Evolutionary conservation across 2,329 filamentous ascomycete genomes (phyloP).

Genomic region (Fusarium sp.): DNA sequence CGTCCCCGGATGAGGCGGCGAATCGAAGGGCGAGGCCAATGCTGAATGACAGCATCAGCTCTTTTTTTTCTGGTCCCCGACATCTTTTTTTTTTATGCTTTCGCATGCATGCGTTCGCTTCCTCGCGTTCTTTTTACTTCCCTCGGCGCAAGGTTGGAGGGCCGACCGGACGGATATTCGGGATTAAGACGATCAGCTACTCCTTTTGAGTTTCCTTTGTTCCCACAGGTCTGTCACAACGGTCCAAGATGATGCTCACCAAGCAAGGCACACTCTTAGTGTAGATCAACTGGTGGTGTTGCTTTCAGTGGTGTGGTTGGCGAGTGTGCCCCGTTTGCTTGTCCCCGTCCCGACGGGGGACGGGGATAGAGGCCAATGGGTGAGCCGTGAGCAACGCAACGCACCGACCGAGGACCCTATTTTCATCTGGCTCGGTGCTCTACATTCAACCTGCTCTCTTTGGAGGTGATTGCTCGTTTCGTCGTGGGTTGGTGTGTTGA

Average conservation of each 20-base stretch:
- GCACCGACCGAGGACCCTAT: constrained; percentile 16
- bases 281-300: constrained; percentile 21
- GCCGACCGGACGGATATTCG: background rate
- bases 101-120: background rate
- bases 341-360: background rate
- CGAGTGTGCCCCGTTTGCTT: constrained; percentile 21
- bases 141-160: background rate
- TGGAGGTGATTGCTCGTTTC: constrained; percentile 13
- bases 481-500: constrained; percentile 33
- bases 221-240: background rate
- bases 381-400: background rate
- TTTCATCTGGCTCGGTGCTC: constrained; percentile 3
- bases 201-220: background rate
- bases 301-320: constrained; percentile 20
- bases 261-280: constrained; percentile 25
- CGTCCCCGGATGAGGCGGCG: constrained; percentile 11
- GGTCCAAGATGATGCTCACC: background rate
- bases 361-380: constrained; percentile 18
- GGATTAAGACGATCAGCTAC: background rate
- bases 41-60: constrained; percentile 33
- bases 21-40: constrained; percentile 11
- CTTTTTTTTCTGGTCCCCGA: background rate
- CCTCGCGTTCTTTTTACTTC: background rate
- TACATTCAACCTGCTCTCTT: constrained; percentile 12
- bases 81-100: background rate